These are phyloP conservation scores for Pichia norvegensis DNA, from an alignment of 1,139 yeast genomes.

Conservation along the genomic window DNA sequence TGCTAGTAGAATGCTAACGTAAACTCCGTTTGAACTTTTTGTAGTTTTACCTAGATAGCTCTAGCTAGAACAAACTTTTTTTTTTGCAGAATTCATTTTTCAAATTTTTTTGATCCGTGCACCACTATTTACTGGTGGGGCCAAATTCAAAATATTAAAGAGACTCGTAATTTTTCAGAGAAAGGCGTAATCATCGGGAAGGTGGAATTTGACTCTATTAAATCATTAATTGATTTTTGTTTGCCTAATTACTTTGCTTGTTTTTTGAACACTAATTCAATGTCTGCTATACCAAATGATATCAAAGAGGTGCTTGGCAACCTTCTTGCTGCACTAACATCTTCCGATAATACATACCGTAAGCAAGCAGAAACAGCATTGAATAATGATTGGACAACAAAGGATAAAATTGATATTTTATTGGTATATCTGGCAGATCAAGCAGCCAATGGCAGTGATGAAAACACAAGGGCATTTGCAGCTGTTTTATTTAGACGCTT, in stretches of 20 bases:
- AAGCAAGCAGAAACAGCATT: slow-evolving; percentile 69
- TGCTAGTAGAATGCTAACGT: too few relatives aligned
- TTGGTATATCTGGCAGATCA: slow-evolving; percentile 78
- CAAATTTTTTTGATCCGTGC: background rate
- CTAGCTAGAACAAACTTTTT: too few relatives aligned
- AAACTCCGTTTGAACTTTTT: background rate
- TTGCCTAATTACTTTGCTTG: background rate
- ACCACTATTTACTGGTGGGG: background rate
- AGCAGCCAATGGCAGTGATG: slow-evolving; percentile 53
- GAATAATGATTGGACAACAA: slow-evolving; percentile 65
- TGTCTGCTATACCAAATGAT: slow-evolving; percentile 60
- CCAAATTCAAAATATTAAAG: background rate
- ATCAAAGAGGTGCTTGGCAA: slow-evolving; percentile 47
- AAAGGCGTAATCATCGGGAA: background rate
- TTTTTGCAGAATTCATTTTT: background rate
- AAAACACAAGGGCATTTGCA: slow-evolving; percentile 53
- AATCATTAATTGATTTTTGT: background rate
- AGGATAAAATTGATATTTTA: slow-evolving; percentile 57
- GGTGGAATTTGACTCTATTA: background rate
- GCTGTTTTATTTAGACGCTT: slow-evolving; percentile 87
- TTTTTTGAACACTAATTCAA: slow-evolving; percentile 17
- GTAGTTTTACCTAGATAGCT: background rate
- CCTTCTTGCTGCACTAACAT: slow-evolving; percentile 61
- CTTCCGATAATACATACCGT: slow-evolving; percentile 70
- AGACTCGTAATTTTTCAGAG: background rate